Conservation (phyloP, 768 basidiomycete genomes). For the Trametes villosa region DNA sequence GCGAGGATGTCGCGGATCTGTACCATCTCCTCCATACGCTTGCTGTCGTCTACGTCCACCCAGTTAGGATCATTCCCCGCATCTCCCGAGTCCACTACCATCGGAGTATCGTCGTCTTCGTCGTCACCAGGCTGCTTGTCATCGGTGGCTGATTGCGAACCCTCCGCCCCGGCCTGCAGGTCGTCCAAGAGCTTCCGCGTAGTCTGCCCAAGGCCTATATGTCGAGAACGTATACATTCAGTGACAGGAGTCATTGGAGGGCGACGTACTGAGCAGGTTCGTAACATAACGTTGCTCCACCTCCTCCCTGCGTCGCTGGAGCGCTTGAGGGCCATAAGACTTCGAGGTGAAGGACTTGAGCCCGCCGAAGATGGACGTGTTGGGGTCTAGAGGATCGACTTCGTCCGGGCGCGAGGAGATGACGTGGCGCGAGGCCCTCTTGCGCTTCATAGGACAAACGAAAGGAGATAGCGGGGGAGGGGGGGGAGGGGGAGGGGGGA, state of each 20-base stretch:
- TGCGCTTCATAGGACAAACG: background rate
- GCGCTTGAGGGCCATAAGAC: no score
- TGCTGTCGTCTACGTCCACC: background rate
- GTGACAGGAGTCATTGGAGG: no score
- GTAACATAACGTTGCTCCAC: no score
- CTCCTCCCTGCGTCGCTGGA: no score
- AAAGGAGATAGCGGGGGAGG: background rate
- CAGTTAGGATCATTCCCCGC: background rate
- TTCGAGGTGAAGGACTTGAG: background rate
- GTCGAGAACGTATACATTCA: no score
- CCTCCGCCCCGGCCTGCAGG: no score
- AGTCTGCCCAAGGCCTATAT: no score
- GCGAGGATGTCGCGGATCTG: constrained; percentile 5
- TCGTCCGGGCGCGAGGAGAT: background rate
- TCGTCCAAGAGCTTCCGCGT: no score
- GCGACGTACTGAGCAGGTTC: no score
- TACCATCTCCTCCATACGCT: background rate
- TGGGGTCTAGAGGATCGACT: background rate
- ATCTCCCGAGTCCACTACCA: no score
- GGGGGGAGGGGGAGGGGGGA: background rate
- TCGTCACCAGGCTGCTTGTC: no score
- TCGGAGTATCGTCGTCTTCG: no score
- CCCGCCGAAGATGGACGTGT: background rate
- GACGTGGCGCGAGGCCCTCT: background rate
- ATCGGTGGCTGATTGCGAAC: background rate